Base-by-base conservation (phyloP, 2,329 filamentous ascomycete genomes). In the Chrysoporthe deuterocubensis region DNA sequence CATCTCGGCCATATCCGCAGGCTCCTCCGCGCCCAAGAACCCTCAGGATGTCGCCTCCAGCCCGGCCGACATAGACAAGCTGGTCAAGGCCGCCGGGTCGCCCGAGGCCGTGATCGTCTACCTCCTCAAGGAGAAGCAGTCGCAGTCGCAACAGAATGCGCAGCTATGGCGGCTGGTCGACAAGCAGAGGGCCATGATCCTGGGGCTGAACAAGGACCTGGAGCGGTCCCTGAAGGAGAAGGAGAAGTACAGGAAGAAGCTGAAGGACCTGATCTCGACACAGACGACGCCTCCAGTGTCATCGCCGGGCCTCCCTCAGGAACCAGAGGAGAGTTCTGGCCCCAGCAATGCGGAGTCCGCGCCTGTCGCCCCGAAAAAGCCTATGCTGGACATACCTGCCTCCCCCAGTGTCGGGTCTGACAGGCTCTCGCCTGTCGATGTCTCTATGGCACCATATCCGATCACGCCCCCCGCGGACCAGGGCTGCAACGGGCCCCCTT, bases 121-220 rank as follows among this genome's bases (percentile, higher is more conserved):
- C 74, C 82, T 99, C 62, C 81, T 97, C 71, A 96, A 92, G 76
- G 96, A 99, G 76, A 98, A 97, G 78, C 89, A 95, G 71, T 92
- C 93, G 61, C 92, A 94, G 65, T 88, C 92, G 5, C 91, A 93
- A 72, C 96, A 98, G 76, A 98, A 98, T 76, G 85, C 90, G 21
- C 95, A 99, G 77, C 81, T 99, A 74, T 99, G 96, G 96, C 90
- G 94, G 62, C 82, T 99, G 59, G 94, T 99, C 62, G 95, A 98
- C 78, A 98, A 99, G 81, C 96, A 99, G 79, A 87, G 95, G 70
- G 89, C 93, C 18, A 94, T 99, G 89, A 94, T 99, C 65, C 80
- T 97, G 26, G 95, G 94, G 8, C 84, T 99, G 71, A 97, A 98
- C 76, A 97, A 96, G 78, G 96, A 99, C 76, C 83, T 99, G 14